phyloP scores from a whole-genome alignment of 495 filamentous ascomycete genomes.

The Penicillium antarcticum region DNA sequence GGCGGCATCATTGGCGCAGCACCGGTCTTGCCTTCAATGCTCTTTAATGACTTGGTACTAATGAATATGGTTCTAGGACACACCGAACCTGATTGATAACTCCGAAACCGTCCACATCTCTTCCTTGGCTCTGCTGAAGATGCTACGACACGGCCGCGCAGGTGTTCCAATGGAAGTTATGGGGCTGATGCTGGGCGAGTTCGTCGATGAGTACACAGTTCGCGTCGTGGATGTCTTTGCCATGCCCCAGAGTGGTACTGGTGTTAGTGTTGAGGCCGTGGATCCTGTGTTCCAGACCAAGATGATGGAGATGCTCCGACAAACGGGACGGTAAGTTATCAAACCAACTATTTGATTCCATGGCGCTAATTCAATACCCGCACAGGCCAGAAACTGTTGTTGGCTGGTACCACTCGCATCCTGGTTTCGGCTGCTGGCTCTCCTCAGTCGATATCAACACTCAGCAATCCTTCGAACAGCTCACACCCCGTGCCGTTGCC shows the following conservation, averaged over 20 bases:
- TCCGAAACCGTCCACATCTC: slow-evolving; percentile 99
- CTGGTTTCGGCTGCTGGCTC: slow-evolving; percentile 98
- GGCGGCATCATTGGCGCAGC: neutral
- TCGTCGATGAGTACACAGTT: slow-evolving; percentile 98
- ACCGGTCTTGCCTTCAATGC: slow-evolving; percentile 1
- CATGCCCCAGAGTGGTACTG: slow-evolving; percentile 99
- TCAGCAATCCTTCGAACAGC: slow-evolving; percentile 97
- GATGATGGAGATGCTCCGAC: slow-evolving; percentile 99
- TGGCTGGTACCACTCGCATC: slow-evolving; percentile 99
- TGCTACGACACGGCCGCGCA: slow-evolving; percentile 94
- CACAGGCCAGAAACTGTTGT: slow-evolving; percentile 90
- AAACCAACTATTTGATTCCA: neutral
- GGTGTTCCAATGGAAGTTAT: slow-evolving; percentile 99
- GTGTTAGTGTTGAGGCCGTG: slow-evolving; percentile 96
- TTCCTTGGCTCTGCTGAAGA: slow-evolving; percentile 94
- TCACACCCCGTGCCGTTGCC: slow-evolving; percentile 91
- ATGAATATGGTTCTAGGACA: slow-evolving; percentile 57
- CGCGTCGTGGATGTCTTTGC: slow-evolving; percentile 97
- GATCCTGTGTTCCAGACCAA: slow-evolving; percentile 98
- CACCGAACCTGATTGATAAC: slow-evolving; percentile 88
- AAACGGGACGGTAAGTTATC: slow-evolving; percentile 80
- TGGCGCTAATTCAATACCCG: neutral
- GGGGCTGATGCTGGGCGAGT: slow-evolving; percentile 98
- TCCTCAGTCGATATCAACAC: slow-evolving; percentile 99
- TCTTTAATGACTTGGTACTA: slow-evolving; percentile 4